Evolutionary conservation across 2,329 filamentous ascomycete genomes (phyloP), one percentile per base, ranked within the genome.

Genomic region (Diatrype stigma): DNA sequence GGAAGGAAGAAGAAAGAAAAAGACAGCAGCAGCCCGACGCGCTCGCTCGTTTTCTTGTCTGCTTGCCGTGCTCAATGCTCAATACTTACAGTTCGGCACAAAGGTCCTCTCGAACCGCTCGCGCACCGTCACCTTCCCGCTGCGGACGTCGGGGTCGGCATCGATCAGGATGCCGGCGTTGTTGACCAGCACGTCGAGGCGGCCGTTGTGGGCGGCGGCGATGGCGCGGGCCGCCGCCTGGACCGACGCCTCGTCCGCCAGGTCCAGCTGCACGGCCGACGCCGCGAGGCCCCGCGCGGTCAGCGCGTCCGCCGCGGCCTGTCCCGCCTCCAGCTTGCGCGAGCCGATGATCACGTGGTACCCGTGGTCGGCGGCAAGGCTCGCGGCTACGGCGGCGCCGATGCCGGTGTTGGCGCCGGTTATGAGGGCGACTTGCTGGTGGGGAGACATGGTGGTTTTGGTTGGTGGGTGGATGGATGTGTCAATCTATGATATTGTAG

Each of bases 11-110:
- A n/a, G n/a, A n/a, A n/a, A n/a, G n/a, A n/a, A n/a, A n/a, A n/a
- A n/a, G n/a, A n/a, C n/a, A n/a, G n/a, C n/a, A n/a, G n/a, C n/a
- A n/a, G n/a, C n/a, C n/a, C n/a, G n/a, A n/a, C n/a, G n/a, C n/a
- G n/a, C n/a, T n/a, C n/a, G n/a, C n/a, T n/a, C n/a, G n/a, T n/a
- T n/a, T n/a, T n/a, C n/a, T n/a, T n/a, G n/a, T n/a, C n/a, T n/a
- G n/a, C n/a, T n/a, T n/a, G n/a, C n/a, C n/a, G n/a, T n/a, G n/a
- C n/a, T n/a, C n/a, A n/a, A n/a, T n/a, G n/a, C n/a, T n/a, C n/a
- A n/a, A n/a, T n/a, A n/a, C n/a, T n/a, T n/a, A n/a, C n/a, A n/a
- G 23, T 79, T 78, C 4, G 67, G 65, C 7, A 65, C 60, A 50
- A 77, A 71, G 0, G 66, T 67, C 11, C 67, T 59, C 7, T 57